Evolutionary conservation across 768 basidiomycete species (phyloP).

Genomic region (Suillus variegatus): DNA sequence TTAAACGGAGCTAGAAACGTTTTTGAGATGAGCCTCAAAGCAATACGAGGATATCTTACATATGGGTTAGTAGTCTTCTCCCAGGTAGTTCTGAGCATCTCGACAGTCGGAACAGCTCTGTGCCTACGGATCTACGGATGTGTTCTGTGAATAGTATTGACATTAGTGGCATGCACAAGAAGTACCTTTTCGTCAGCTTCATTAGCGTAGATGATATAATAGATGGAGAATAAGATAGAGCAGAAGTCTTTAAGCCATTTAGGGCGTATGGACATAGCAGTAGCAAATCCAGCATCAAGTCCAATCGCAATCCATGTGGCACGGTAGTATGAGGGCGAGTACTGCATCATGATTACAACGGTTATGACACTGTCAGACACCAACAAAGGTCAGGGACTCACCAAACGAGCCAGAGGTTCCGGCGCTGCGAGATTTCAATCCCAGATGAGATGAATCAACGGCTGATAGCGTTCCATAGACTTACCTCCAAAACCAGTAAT

Average conservation of each 20-base stretch:
- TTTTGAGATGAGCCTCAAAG: slow-evolving; percentile 8
- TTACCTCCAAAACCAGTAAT: slow-evolving; percentile 79
- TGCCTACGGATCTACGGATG: slow-evolving; percentile 77
- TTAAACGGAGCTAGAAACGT: slow-evolving; percentile 59
- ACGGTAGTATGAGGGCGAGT: slow-evolving; percentile 90
- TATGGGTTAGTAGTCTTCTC: slow-evolving; percentile 96
- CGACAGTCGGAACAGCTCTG: slow-evolving; percentile 91
- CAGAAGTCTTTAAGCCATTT: slow-evolving; percentile 90
- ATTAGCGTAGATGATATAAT: slow-evolving; percentile 87
- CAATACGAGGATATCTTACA: slow-evolving; percentile 44
- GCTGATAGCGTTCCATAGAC: slow-evolving; percentile 1
- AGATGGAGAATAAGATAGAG: slow-evolving; percentile 81
- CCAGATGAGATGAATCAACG: not conserved
- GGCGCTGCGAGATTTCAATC: slow-evolving; percentile 57
- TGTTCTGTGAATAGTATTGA: slow-evolving; percentile 4
- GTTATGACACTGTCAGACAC: slow-evolving; percentile 11
- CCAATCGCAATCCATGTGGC: slow-evolving; percentile 95
- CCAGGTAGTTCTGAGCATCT: slow-evolving; percentile 96
- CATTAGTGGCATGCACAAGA: slow-evolving; percentile 9
- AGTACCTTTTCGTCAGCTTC: slow-evolving; percentile 96
- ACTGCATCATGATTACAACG: slow-evolving; percentile 53
- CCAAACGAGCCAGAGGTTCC: slow-evolving; percentile 88
- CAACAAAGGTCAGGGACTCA: slow-evolving; percentile 38
- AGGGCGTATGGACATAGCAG: slow-evolving; percentile 89
- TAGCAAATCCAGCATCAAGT: slow-evolving; percentile 96